Conservation (phyloP, 108 stramenopile genomes). For the Skeletonema grethae region DNA sequence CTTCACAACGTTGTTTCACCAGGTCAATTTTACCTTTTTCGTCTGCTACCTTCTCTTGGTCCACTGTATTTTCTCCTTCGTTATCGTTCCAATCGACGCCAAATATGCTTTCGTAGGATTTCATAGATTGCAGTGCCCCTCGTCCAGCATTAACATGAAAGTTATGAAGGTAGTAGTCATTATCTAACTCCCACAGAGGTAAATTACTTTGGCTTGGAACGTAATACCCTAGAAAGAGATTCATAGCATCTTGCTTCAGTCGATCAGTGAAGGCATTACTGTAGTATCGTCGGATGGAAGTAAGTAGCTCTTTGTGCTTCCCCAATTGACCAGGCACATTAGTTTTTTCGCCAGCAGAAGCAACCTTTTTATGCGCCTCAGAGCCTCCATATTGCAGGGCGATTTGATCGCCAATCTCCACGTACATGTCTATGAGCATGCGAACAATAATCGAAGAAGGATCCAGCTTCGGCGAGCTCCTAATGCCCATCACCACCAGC, state of each 20-base stretch:
- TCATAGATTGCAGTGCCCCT: conserved; percentile 74
- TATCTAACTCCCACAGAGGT: conserved; percentile 91
- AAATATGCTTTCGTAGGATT: conserved; percentile 63
- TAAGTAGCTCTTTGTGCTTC: conserved; percentile 94
- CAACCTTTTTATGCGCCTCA: conserved; percentile 97
- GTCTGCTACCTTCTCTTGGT: conserved; percentile 16
- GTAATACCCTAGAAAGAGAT: conserved; percentile 95
- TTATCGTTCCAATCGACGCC: conserved; percentile 65
- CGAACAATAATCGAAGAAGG: conserved; percentile 87
- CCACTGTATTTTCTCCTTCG: conserved; percentile 18
- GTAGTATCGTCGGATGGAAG: conserved; percentile 96
- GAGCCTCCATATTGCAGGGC: conserved; percentile 99
- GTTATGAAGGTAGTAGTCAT: conserved; percentile 90
- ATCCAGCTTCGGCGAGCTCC: conserved; percentile 74
- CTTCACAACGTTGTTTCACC: conserved; percentile 50
- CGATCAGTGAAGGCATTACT: conserved; percentile 98
- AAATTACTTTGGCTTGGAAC: conserved; percentile 72
- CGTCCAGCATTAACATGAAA: conserved; percentile 71
- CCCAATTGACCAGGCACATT: conserved; percentile 78
- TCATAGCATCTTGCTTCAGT: conserved; percentile 98
- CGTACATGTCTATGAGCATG: conserved; percentile 95
- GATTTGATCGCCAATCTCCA: conserved; percentile 94
- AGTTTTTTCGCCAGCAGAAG: conserved; percentile 65
- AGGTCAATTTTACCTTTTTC: conserved; percentile 35
- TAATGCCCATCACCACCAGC: conserved; percentile 94